Percentiles rank a stretch among this genome's conserved stretches.
These are phyloP conservation scores for Cyclotella atomus DNA, from an alignment of 108 stramenopile genomes.

Conservation along the genomic window DNA sequence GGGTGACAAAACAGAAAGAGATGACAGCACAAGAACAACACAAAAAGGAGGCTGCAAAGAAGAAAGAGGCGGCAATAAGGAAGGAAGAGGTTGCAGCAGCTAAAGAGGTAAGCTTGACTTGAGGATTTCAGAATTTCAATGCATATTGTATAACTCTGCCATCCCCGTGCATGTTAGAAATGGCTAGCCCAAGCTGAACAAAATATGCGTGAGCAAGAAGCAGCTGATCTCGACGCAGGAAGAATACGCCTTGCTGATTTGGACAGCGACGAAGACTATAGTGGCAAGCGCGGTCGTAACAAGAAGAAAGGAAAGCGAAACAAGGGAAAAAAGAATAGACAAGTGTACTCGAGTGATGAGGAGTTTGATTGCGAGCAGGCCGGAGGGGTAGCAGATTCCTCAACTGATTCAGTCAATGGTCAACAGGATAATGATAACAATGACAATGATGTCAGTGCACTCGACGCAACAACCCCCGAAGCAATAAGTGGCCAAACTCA, in stretches of 20 bases:
- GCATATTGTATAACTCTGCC: neutral
- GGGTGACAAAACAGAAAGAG: conserved; percentile 60
- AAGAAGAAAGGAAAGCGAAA: conserved; percentile 63
- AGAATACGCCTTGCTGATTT: conserved; percentile 87
- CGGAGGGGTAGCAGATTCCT: neutral
- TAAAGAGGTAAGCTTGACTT: conserved; percentile 48
- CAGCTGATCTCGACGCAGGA: conserved; percentile 79
- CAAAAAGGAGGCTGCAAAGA: conserved; percentile 53
- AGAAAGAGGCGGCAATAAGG: conserved; percentile 50
- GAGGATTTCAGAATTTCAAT: neutral
- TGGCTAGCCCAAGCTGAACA: conserved; percentile 67
- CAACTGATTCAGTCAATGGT: neutral
- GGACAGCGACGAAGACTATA: conserved; percentile 83
- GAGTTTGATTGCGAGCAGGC: conserved; percentile 12
- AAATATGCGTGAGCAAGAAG: conserved; percentile 72
- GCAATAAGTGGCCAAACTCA: neutral
- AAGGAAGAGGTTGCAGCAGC: conserved; percentile 56
- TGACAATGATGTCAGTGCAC: conserved; percentile 9
- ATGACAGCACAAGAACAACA: conserved; percentile 56
- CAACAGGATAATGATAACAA: neutral
- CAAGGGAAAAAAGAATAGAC: conserved; percentile 43
- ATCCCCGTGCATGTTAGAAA: conserved; percentile 21
- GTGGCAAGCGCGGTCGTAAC: conserved; percentile 60
- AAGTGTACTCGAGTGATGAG: conserved; percentile 1
- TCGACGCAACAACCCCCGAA: neutral